These are phyloP conservation scores for Talaromyces liani DNA, from an alignment of 495 filamentous ascomycete species.

Conservation along the genomic window DNA sequence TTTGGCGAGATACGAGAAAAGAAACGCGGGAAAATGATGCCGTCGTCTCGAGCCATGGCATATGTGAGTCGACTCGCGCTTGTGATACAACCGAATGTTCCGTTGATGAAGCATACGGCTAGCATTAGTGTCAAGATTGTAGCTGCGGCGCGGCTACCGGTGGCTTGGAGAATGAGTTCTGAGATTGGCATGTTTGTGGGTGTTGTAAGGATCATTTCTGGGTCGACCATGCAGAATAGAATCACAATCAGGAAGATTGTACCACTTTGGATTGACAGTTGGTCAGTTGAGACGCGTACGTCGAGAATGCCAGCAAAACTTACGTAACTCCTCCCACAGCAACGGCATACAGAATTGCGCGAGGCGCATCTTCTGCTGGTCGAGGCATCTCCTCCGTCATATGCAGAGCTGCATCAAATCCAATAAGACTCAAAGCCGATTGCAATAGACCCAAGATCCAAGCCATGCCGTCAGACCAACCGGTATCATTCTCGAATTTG, in stretches of 20 bases:
- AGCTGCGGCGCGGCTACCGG: not conserved
- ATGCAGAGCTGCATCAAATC: conserved; percentile 37
- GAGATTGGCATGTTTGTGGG: conserved; percentile 1
- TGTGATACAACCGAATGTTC: not conserved
- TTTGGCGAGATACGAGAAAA: not conserved
- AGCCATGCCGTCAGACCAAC: conserved; percentile 42
- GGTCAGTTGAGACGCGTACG: not conserved
- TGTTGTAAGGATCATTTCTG: not conserved
- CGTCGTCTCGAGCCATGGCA: conserved; percentile 1
- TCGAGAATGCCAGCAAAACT: not conserved
- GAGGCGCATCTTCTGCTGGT: conserved; percentile 3
- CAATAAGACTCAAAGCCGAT: conserved; percentile 50
- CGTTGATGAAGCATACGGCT: conserved; percentile 1
- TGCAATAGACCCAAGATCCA: conserved; percentile 50
- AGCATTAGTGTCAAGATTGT: not conserved
- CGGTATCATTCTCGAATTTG: conserved; percentile 50
- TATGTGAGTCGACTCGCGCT: not conserved
- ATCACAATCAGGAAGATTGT: not conserved
- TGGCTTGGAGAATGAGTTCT: not conserved
- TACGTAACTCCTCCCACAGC: not conserved
- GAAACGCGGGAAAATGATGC: not conserved
- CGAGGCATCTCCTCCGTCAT: conserved; percentile 22
- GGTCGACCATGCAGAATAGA: not conserved
- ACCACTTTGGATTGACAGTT: not conserved
- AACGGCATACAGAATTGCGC: not conserved